Base-by-base conservation (phyloP, 163 green algal genomes). In the Chlorella variabilis region DNA sequence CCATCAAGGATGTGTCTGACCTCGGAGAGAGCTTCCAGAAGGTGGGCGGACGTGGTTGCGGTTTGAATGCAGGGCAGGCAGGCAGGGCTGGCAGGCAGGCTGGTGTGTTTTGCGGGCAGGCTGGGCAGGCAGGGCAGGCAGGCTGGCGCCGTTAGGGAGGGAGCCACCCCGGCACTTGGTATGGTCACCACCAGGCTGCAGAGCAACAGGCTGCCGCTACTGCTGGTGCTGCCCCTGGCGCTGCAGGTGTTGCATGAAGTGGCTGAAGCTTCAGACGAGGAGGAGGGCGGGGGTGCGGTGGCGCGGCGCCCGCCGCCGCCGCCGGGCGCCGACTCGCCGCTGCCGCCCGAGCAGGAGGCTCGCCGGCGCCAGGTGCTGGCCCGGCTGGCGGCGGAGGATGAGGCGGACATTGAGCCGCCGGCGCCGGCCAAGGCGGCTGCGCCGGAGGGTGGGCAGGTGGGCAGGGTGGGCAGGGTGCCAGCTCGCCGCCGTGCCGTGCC, bases 1-100 rank as follows among this genome's bases (percentile, higher is more conserved):
- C 71, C 39, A 76, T 75, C 29, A 73, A 66, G 25, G 82, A 87
- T 58, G 76, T 87, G 27, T 36, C 48, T 0, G 76, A 84, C 21
- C 76, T 87, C 11, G 77, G 75, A 5, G 68, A 78, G 27, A 84
- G 76, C 70, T 87, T 87, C 69, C 70, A 84, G 33, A 58, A 82
- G 73, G 83, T 74, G 31, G 4, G 78, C 21, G 27, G 29, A n/a
- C n/a, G n/a, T n/a, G n/a, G n/a, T n/a, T n/a, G n/a, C n/a, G n/a
- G n/a, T n/a, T n/a, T n/a, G n/a, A n/a, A n/a, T n/a, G n/a, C n/a
- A n/a, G n/a, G n/a, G n/a, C n/a, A n/a, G n/a, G n/a, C n/a, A n/a
- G n/a, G n/a, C 8, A 51, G 42, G 9, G 9, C 9, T 51, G 42
- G 42, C 42, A 20, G 42, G 9, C 42, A 8, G 9, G n/a, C n/a